phyloP scores from a whole-genome alignment of 192 early-diverging fungal species.

The Umbelopsis ramanniana region DNA sequence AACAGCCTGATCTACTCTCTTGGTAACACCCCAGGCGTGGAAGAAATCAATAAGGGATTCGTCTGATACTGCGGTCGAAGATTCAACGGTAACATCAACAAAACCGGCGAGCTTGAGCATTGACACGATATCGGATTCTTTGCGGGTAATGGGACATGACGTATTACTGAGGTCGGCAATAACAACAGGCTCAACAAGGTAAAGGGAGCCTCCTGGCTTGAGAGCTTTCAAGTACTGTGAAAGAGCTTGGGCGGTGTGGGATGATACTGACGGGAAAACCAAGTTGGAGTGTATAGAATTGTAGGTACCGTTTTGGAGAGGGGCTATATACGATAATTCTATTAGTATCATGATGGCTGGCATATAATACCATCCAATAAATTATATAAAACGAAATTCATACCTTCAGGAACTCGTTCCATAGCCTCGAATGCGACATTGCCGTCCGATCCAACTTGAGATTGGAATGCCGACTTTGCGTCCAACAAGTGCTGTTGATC shows the following conservation, averaged over 20 bases:
- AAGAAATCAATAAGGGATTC: conserved; percentile 51
- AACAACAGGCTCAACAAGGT: conserved; percentile 72
- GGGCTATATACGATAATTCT: conserved; percentile 35
- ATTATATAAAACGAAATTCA: neutral
- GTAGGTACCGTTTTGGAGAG: conserved; percentile 57
- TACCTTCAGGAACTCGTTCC: conserved; percentile 72
- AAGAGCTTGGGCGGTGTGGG: conserved; percentile 68
- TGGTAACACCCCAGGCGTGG: conserved; percentile 59
- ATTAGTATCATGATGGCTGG: neutral
- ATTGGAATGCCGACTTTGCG: conserved; percentile 44
- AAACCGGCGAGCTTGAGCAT: conserved; percentile 87
- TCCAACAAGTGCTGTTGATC: conserved; percentile 48
- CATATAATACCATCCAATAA: too few relatives aligned
- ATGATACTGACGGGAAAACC: conserved; percentile 56
- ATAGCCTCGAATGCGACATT: conserved; percentile 84
- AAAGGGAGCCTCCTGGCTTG: conserved; percentile 66
- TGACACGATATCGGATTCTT: conserved; percentile 62
- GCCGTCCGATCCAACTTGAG: conserved; percentile 55
- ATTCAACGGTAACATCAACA: conserved; percentile 61
- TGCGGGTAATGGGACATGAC: conserved; percentile 58
- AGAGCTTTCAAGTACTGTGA: conserved; percentile 66
- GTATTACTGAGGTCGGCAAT: conserved; percentile 45
- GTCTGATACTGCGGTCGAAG: conserved; percentile 45
- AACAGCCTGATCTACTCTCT: conserved; percentile 46
- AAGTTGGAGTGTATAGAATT: conserved; percentile 66